These are phyloP conservation scores for Pistacia integerrima DNA, from an alignment of 345 rosid species.

Conservation along the genomic window DNA sequence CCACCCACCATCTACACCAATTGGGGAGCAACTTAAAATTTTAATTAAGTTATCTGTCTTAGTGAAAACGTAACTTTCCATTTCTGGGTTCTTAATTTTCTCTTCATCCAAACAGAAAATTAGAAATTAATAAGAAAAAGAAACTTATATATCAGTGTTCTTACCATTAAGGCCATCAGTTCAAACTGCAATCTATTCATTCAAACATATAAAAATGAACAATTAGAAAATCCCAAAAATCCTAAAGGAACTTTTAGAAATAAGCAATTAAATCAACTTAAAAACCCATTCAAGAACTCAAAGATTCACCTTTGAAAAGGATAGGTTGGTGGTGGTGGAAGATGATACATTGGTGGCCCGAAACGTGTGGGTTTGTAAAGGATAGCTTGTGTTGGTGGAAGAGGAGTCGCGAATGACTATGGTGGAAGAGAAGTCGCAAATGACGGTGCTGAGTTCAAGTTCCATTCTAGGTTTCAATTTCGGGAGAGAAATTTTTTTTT, in stretches of 20 bases:
- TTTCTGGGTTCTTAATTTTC: not conserved
- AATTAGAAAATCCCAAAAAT: not conserved
- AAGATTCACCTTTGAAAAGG: not conserved
- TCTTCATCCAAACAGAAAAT: slow-evolving; percentile 8
- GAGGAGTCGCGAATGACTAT: no score
- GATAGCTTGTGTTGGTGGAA: no score
- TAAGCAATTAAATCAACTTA: not conserved
- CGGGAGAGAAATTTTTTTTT: no score
- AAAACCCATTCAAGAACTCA: not conserved
- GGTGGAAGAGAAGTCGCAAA: no score
- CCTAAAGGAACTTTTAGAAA: not conserved
- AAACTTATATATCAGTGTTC: not conserved
- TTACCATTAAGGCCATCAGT: slow-evolving; percentile 91
- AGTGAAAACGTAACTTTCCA: not conserved
- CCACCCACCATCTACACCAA: no score
- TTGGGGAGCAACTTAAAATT: no score
- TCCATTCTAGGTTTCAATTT: no score
- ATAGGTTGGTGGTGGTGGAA: not conserved
- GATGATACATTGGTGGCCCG: no score
- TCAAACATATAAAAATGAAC: not conserved
- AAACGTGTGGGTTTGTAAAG: no score
- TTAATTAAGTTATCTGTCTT: no score
- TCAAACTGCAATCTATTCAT: slow-evolving; percentile 82
- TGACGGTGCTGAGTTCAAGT: no score
- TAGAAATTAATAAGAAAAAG: not conserved